Evolutionary conservation across 306 rosid genomes (phyloP).

Genomic region (Pyrus pyrifolia): DNA sequence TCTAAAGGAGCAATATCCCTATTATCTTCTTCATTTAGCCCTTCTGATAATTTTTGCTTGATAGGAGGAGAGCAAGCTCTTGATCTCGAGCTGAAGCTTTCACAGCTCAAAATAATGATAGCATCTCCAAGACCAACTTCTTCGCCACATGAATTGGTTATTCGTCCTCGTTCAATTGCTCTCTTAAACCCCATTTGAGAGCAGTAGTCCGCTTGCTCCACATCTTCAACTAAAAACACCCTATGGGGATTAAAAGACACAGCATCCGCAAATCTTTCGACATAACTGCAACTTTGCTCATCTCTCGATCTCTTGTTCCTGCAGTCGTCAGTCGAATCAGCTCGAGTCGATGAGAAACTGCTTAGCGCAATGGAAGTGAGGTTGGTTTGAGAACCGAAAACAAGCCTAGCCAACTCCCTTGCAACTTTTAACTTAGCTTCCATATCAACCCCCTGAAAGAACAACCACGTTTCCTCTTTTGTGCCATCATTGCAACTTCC

Average conservation of each 20-base stretch:
- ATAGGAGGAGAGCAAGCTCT: constrained; percentile 71
- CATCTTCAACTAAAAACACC: constrained; percentile 73
- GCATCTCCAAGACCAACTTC: constrained; percentile 63
- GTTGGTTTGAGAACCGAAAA: constrained; percentile 58
- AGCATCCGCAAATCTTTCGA: constrained; percentile 61
- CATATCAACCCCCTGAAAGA: constrained; percentile 77
- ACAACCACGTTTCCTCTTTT: constrained; percentile 90
- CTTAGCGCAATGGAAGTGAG: constrained; percentile 60
- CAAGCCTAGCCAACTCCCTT: constrained; percentile 54
- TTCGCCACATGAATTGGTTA: constrained; percentile 48
- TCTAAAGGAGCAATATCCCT: constrained; percentile 14
- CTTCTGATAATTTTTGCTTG: constrained; percentile 28
- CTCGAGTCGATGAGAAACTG: constrained; percentile 68
- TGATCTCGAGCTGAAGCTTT: constrained; percentile 74
- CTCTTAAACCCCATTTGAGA: constrained; percentile 82
- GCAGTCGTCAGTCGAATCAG: constrained; percentile 63
- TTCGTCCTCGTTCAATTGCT: constrained; percentile 70
- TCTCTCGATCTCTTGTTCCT: constrained; percentile 68
- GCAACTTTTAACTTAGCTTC: constrained; percentile 68
- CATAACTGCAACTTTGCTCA: constrained; percentile 63
- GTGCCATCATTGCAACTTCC: constrained; percentile 12
- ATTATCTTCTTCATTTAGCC: constrained; percentile 14
- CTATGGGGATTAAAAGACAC: constrained; percentile 63
- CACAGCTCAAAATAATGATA: constrained; percentile 71
- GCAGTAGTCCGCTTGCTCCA: constrained; percentile 76